Conservation (phyloP, 495 filamentous ascomycete genomes). For the Penicillium diatomitis region DNA sequence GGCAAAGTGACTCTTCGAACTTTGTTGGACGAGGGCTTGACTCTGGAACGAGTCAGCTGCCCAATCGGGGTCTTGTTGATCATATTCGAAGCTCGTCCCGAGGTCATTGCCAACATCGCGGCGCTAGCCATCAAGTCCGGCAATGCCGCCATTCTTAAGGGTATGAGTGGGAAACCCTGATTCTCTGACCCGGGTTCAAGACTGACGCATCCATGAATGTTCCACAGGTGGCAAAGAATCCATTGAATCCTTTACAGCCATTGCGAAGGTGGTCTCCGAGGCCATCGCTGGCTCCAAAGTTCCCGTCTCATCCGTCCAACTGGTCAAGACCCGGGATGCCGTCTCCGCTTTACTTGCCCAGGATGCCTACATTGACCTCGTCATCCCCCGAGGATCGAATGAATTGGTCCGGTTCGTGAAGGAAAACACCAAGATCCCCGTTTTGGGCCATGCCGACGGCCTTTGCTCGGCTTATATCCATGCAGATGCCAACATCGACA, state of each 20-base stretch:
- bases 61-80: slow-evolving; percentile 94
- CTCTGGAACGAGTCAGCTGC: slow-evolving; percentile 77
- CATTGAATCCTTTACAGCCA: slow-evolving; percentile 81
- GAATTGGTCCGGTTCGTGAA: slow-evolving; percentile 89
- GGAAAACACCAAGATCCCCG: slow-evolving; percentile 82
- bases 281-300: slow-evolving; percentile 71
- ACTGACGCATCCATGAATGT: too few relatives aligned
- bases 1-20: slow-evolving; percentile 78
- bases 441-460: slow-evolving; percentile 93
- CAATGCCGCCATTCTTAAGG: slow-evolving; percentile 95
- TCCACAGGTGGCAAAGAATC: slow-evolving; percentile 80
- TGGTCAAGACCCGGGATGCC: slow-evolving; percentile 83
- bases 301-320: slow-evolving; percentile 78
- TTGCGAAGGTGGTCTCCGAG: slow-evolving; percentile 73
- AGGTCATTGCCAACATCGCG: slow-evolving; percentile 98
- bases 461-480: slow-evolving; percentile 87
- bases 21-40: slow-evolving; percentile 77
- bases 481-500: slow-evolving; percentile 59
- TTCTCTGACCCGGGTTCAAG: too few relatives aligned
- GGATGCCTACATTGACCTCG: slow-evolving; percentile 83
- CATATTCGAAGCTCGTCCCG: slow-evolving; percentile 95
- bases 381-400: slow-evolving; percentile 89
- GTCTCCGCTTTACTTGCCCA: slow-evolving; percentile 76
- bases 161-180: slow-evolving; percentile 13
- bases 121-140: slow-evolving; percentile 96